Evolutionary conservation across 495 filamentous ascomycete genomes (phyloP).

Genomic region (Aspergillus sclerotioniger): DNA sequence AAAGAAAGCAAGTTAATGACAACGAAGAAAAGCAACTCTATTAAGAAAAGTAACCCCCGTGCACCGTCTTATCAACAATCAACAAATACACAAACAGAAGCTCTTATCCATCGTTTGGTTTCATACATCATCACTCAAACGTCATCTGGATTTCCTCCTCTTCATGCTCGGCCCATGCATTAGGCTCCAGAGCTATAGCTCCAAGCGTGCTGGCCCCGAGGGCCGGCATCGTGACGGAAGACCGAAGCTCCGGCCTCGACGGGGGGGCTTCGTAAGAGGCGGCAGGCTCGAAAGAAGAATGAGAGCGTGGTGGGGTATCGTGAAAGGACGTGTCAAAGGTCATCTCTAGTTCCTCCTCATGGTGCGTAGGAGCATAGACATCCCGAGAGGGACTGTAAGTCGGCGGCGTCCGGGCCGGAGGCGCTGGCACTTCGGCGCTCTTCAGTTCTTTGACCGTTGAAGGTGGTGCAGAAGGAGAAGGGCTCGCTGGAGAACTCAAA

Average conservation of each 20-base stretch:
- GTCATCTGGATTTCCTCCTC: slow-evolving; percentile 57
- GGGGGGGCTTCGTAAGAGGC: slow-evolving; percentile 12
- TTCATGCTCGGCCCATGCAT: slow-evolving; percentile 84
- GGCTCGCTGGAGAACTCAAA: slow-evolving; percentile 35
- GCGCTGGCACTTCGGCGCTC: slow-evolving; percentile 28
- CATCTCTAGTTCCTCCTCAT: slow-evolving; percentile 62
- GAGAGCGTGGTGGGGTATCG: slow-evolving; percentile 31
- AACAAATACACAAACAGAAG: slow-evolving; percentile 10
- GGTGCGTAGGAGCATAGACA: slow-evolving; percentile 16
- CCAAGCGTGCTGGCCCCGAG: slow-evolving; percentile 24
- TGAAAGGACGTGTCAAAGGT: slow-evolving; percentile 67
- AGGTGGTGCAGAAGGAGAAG: slow-evolving; percentile 25
- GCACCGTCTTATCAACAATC: not conserved
- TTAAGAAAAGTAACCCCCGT: not conserved
- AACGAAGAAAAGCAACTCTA: not conserved
- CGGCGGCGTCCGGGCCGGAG: slow-evolving; percentile 32
- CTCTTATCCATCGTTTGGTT: slow-evolving; percentile 4
- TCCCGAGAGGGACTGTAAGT: slow-evolving; percentile 23
- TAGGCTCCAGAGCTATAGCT: slow-evolving; percentile 54
- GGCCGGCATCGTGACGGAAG: slow-evolving; percentile 39
- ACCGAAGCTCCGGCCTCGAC: slow-evolving; percentile 40
- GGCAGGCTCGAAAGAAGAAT: slow-evolving; percentile 18
- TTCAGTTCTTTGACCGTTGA: slow-evolving; percentile 49
- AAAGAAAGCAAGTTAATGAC: not conserved
- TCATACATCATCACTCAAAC: slow-evolving; percentile 46